Percentiles rank a stretch among this genome's conserved stretches.
phyloP scores from a whole-genome alignment of 2,329 filamentous ascomycete genomes.

The Orbilia javanica region DNA sequence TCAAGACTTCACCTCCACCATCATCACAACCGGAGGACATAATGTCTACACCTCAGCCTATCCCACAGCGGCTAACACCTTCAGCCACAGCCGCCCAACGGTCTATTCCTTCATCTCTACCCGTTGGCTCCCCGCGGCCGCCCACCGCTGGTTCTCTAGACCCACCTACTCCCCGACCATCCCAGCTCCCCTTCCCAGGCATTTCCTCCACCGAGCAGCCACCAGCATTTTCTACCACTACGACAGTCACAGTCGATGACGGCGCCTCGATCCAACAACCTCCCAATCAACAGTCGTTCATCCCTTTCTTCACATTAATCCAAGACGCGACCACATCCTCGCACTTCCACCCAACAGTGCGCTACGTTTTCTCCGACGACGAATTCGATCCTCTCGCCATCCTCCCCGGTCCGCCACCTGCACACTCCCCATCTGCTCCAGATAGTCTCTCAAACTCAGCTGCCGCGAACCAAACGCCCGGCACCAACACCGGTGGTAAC shows the following conservation, averaged over 20 bases:
- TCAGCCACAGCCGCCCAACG: conserved; percentile 24
- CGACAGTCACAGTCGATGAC: conserved; percentile 14
- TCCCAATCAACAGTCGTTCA: conserved; percentile 68
- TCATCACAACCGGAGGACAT: background rate
- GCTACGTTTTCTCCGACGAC: conserved; percentile 95
- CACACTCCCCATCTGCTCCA: conserved; percentile 25
- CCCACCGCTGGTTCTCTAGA: conserved; percentile 43
- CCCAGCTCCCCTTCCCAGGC: conserved; percentile 46
- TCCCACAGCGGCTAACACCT: conserved; percentile 35
- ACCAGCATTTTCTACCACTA: conserved; percentile 1
- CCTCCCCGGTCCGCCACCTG: conserved; percentile 33
- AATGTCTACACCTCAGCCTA: conserved; percentile 48
- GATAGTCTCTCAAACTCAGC: conserved; percentile 40
- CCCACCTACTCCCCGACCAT: conserved; percentile 49
- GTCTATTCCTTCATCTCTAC: conserved; percentile 9
- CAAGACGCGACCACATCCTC: conserved; percentile 79
- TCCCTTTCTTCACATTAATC: conserved; percentile 87
- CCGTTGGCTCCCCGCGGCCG: conserved; percentile 29
- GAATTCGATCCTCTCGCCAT: conserved; percentile 68
- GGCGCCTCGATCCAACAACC: conserved; percentile 22
- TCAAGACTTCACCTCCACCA: background rate
- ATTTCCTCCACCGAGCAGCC: conserved; percentile 8
- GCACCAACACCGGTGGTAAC: conserved; percentile 21
- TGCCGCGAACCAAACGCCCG: conserved; percentile 11
- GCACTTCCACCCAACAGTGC: conserved; percentile 84